Evolutionary conservation across 1,139 yeast genomes (phyloP).

Genomic region (Blastobotrys petasosporus): DNA sequence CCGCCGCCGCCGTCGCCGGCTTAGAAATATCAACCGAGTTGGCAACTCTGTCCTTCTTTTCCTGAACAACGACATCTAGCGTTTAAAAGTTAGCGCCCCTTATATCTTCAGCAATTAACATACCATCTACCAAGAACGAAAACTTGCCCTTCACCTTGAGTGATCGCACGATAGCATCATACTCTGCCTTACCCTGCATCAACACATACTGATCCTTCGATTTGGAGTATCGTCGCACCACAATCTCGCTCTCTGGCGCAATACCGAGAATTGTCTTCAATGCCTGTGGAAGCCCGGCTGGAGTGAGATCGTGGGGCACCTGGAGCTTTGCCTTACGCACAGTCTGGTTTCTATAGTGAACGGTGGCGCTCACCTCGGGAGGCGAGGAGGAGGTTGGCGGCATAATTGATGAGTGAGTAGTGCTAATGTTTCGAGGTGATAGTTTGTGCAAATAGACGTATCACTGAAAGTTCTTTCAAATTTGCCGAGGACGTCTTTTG

Average conservation of each 20-base stretch:
- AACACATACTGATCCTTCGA: conserved; percentile 38
- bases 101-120: too few relatives aligned
- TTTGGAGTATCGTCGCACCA: conserved; percentile 24
- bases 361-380: conserved; percentile 2
- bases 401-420: too few relatives aligned
- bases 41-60: too few relatives aligned
- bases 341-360: conserved; percentile 4
- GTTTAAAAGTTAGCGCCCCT: too few relatives aligned
- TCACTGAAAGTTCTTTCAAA: too few relatives aligned
- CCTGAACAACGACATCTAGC: too few relatives aligned
- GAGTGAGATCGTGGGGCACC: conserved; percentile 14
- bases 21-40: too few relatives aligned
- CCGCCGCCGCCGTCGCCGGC: too few relatives aligned
- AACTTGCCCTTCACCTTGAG: conserved; percentile 33
- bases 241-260: conserved; percentile 8
- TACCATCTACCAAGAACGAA: conserved; percentile 15
- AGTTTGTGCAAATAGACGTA: too few relatives aligned
- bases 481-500: too few relatives aligned
- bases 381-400: too few relatives aligned
- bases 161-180: conserved; percentile 43
- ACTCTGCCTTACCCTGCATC: conserved; percentile 40
- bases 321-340: conserved; percentile 9
- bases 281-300: conserved; percentile 9
- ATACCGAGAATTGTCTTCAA: conserved; percentile 7
- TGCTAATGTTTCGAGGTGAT: too few relatives aligned